Evolutionary conservation across 257 asterid species (phyloP).

Genomic region (Plantago major): DNA sequence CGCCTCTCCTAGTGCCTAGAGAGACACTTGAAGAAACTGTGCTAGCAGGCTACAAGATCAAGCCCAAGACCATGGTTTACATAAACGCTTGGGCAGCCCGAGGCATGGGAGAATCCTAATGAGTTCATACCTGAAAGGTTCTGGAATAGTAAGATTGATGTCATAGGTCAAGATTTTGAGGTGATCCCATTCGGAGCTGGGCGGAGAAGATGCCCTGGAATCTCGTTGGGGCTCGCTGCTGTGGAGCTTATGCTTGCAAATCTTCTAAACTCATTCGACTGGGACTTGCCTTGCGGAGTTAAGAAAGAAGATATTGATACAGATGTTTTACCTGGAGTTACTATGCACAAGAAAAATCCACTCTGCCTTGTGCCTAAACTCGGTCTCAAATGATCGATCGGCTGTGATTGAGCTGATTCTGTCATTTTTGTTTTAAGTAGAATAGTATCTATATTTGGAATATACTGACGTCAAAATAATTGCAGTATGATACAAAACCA

Average conservation of each 20-base stretch:
- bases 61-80: constrained; percentile 22
- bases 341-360: constrained; percentile 22
- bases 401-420: not conserved
- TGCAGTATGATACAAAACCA: no score
- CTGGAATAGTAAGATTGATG: constrained; percentile 11
- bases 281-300: constrained; percentile 23
- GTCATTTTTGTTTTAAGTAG: not conserved
- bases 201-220: constrained; percentile 29
- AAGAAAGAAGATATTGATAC: constrained; percentile 22
- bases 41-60: constrained; percentile 21
- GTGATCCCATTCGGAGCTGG: constrained; percentile 27
- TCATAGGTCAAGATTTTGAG: constrained; percentile 19
- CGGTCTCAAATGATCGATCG: not conserved
- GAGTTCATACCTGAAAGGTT: constrained; percentile 34
- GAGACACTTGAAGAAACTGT: constrained; percentile 14
- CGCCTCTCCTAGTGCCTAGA: constrained; percentile 24
- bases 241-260: constrained; percentile 25
- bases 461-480: not conserved
- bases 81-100: constrained; percentile 28
- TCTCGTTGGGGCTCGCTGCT: constrained; percentile 15
- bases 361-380: constrained; percentile 19
- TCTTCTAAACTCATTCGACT: constrained; percentile 20
- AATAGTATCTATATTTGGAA: not conserved
- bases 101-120: constrained; percentile 25
- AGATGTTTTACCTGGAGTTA: constrained; percentile 17